Evolutionary conservation across 192 early-diverging fungal genomes (phyloP), one percentile per base, ranked within the genome.

Genomic region (Chytriomyces confervae): DNA sequence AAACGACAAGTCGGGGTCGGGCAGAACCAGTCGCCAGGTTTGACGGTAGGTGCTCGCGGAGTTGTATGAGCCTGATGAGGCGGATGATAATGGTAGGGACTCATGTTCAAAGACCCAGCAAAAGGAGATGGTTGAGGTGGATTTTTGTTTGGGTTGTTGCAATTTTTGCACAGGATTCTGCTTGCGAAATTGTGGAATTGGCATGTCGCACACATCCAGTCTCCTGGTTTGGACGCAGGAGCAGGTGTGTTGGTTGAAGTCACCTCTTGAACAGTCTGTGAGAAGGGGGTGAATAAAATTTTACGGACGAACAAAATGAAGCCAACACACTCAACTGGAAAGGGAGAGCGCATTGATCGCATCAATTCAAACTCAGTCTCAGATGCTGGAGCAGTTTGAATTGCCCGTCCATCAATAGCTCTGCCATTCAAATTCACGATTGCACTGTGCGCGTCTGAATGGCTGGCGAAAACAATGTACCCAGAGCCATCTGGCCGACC

Each of bases 151-250:
- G 83, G 82, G 0, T 84, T 82, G 75, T 88, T 85, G 80, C 92
- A 94, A 76, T 93, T 92, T 74, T 90, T 84, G 76, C 92, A 94
- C 6, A 82, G 80, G 36, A 86, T 74, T 27, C 91, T 77, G 5
- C 87, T 86, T 7, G 93, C 89, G 80, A 91, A 94, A 78, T 94
- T 94, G 70, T 89, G 88, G 70, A 89, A 94, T 13, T 86, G 82
- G 77, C 92, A 93, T 43, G 86, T 83, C 62, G 87, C 75, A 77
- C 92, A 94, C n/a, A 89, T 81, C 93, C 93, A 94, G 77, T 94
- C 93, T 9, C 91, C 91, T 5, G 92, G 89, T 64, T 86, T 86
- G 45, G 78, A 27, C 7, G 64, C 80, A 11, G 75, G 80, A 20
- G 74, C 50, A 9, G 76, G 50, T 7, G 75, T 77, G 61, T 20